These are phyloP conservation scores for Chrysosporium queenslandicum DNA, from an alignment of 2,329 filamentous ascomycete species.

Conservation along the genomic window DNA sequence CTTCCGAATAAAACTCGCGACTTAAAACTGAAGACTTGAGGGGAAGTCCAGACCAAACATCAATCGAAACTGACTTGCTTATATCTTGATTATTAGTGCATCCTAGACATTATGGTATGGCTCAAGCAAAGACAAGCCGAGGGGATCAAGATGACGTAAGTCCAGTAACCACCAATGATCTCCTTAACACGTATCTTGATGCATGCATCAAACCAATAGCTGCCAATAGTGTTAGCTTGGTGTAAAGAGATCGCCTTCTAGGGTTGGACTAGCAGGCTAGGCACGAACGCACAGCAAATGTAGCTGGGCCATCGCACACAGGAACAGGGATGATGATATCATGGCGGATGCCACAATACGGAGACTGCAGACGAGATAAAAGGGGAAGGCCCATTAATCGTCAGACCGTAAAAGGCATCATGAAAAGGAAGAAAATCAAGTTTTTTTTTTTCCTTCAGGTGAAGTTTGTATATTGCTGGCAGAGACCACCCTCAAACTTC, in stretches of 20 bases:
- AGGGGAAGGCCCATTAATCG: background rate
- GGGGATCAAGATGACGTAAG: constrained; percentile 7
- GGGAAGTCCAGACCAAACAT: background rate
- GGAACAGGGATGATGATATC: constrained; percentile 7
- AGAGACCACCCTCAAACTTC: background rate
- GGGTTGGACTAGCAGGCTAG: background rate
- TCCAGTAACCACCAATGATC: background rate
- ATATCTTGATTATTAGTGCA: background rate
- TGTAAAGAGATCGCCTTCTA: background rate
- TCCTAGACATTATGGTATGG: background rate
- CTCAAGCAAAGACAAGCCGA: background rate
- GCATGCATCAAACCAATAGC: background rate
- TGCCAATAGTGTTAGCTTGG: background rate
- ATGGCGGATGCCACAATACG: background rate
- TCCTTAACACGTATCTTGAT: background rate
- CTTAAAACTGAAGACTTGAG: background rate
- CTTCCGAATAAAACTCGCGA: background rate
- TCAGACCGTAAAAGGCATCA: background rate
- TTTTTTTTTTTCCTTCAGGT: too few species aligned
- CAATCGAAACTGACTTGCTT: background rate
- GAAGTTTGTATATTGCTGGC: background rate
- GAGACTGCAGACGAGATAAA: background rate
- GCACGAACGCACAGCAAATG: background rate
- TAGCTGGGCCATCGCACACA: background rate
- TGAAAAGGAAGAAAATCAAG: background rate